phyloP scores from a whole-genome alignment of 2,329 filamentous ascomycete genomes.

The Cadophora malorum region DNA sequence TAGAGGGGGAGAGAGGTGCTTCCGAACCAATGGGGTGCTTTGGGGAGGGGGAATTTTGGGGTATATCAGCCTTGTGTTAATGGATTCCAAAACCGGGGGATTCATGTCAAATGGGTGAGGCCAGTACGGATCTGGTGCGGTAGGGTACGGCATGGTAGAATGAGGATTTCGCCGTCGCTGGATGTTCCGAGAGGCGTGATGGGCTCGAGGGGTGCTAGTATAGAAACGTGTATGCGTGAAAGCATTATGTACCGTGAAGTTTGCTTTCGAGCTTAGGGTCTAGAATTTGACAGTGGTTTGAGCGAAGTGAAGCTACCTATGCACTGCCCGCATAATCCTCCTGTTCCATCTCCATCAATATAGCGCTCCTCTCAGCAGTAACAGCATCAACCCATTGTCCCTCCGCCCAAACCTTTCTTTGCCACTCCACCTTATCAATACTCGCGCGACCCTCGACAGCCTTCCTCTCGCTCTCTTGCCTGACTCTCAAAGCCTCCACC shows the following conservation, averaged over 20 bases:
- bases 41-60: neutral
- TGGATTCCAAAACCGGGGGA: neutral
- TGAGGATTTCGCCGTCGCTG: too few relatives aligned
- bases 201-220: too few relatives aligned
- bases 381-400: conserved; percentile 55
- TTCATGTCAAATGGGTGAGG: neutral
- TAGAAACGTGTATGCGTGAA: neutral
- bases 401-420: conserved; percentile 51
- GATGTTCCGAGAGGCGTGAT: neutral
- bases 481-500: conserved; percentile 45
- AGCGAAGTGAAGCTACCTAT: neutral
- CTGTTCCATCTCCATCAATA: conserved; percentile 50
- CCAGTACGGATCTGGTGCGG: neutral
- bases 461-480: conserved; percentile 51
- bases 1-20: neutral
- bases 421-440: conserved; percentile 43
- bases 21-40: neutral
- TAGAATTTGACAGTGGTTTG: neutral
- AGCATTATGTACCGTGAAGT: neutral
- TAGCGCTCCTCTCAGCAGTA: conserved; percentile 50
- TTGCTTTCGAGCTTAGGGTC: neutral
- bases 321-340: conserved; percentile 26
- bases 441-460: conserved; percentile 51
- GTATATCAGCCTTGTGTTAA: conserved; percentile 5
- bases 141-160: neutral